A percentile compares a stretch with the other conserved stretches of the same genome.
Conservation (phyloP, 202 grass and related monocot genomes). For the Musa balbisiana region DNA sequence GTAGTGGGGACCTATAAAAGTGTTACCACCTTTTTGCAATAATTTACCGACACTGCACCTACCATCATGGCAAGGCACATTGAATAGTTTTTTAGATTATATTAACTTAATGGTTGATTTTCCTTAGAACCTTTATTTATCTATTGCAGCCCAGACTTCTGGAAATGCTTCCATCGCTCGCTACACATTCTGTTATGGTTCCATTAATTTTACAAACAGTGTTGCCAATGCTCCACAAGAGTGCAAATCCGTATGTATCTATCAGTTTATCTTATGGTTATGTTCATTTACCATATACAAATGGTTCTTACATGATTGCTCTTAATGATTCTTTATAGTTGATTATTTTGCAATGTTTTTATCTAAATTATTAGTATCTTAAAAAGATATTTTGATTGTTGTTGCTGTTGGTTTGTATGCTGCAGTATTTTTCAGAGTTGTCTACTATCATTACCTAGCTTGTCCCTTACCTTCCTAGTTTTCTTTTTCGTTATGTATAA, state of each 20-base stretch:
- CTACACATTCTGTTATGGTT: constrained; percentile 67
- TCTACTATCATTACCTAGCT: not conserved
- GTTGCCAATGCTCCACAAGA: constrained; percentile 64
- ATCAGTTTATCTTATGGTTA: not conserved
- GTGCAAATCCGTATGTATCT: constrained; percentile 54
- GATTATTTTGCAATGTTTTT: too few relatives aligned
- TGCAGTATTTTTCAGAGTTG: too few relatives aligned
- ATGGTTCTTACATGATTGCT: not conserved
- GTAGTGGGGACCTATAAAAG: not conserved
- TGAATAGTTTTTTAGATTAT: not conserved
- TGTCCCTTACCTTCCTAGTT: not conserved
- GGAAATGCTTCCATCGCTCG: constrained; percentile 68
- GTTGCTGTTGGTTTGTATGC: not conserved
- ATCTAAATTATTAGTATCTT: too few relatives aligned
- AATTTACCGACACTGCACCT: not conserved
- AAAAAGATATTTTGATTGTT: not conserved
- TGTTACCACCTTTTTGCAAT: not conserved
- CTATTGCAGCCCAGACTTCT: constrained; percentile 67
- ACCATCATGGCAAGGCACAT: not conserved
- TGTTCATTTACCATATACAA: not conserved
- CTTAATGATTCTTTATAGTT: not conserved
- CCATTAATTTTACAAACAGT: constrained; percentile 69
- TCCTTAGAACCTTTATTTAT: not conserved
- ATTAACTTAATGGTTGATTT: not conserved
- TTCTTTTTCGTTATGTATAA: not conserved